Percentiles rank a stretch among this genome's conserved stretches.
phyloP scores from a whole-genome alignment of 768 basidiomycete genomes.

The Mrakia hoshinonis region DNA sequence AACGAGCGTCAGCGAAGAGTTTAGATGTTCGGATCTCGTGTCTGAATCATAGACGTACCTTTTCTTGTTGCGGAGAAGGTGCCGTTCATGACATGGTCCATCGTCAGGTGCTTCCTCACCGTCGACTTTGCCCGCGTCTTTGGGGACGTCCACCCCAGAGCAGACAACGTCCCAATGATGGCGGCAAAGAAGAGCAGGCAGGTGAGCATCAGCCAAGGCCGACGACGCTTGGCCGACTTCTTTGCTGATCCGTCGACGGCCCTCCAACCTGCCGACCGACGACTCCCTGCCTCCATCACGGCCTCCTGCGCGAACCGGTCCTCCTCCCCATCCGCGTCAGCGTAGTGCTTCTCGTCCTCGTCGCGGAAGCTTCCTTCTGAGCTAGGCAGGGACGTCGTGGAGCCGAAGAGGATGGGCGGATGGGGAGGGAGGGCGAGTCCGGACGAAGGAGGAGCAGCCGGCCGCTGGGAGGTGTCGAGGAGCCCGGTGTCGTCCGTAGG shows the following conservation, averaged over 20 bases:
- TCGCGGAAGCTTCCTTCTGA: not conserved
- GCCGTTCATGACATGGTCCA: constrained; percentile 89
- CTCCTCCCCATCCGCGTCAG: not conserved
- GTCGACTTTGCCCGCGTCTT: constrained; percentile 48
- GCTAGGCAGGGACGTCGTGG: not conserved
- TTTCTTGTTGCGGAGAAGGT: constrained; percentile 54
- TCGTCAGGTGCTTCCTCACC: constrained; percentile 54
- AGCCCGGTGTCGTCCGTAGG: not conserved
- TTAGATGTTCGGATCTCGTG: no score
- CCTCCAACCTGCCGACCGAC: not conserved
- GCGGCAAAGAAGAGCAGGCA: constrained; percentile 56
- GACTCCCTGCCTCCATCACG: constrained; percentile 1
- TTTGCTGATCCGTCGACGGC: not conserved
- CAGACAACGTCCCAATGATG: constrained; percentile 69
- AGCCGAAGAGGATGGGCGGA: constrained; percentile 9
- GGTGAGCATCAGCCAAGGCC: constrained; percentile 46
- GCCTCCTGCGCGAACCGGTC: constrained; percentile 15
- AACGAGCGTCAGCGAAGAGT: no score
- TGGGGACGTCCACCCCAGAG: constrained; percentile 55
- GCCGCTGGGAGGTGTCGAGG: not conserved
- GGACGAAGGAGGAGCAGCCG: not conserved
- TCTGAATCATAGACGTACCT: not conserved
- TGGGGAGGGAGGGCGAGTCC: not conserved
- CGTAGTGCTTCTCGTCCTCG: constrained; percentile 4
- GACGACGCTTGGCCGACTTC: constrained; percentile 7